Percentiles rank a stretch among this genome's conserved stretches.
phyloP scores from a whole-genome alignment of 768 basidiomycete species.

The Leccinellum luteum region DNA sequence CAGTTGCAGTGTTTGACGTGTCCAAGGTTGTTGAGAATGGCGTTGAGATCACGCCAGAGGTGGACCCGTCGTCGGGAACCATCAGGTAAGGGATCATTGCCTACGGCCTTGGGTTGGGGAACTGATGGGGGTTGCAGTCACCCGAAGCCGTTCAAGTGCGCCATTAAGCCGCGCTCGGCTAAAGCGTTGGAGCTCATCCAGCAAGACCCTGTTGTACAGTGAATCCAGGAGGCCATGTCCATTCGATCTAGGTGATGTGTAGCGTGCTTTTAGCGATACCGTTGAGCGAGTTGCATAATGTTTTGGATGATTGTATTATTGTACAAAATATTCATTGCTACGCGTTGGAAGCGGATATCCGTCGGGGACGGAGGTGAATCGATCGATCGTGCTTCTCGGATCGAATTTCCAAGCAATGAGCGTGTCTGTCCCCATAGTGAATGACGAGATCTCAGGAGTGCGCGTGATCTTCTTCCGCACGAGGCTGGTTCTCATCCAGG shows the following conservation, averaged over 20 bases:
- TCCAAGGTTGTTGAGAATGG: constrained; percentile 45
- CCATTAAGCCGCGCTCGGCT: constrained; percentile 58
- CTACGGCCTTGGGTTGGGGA: background rate
- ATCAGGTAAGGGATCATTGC: constrained; percentile 46
- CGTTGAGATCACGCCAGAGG: constrained; percentile 48
- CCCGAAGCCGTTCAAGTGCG: constrained; percentile 60
- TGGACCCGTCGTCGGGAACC: constrained; percentile 58
- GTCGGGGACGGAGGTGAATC: constrained; percentile 1
- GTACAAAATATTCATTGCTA: background rate
- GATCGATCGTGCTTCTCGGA: background rate
- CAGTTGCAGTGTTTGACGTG: constrained; percentile 49
- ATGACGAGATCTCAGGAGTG: background rate
- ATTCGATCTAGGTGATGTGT: background rate
- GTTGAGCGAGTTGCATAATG: background rate
- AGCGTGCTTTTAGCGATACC: background rate
- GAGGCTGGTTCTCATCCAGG: constrained; percentile 38
- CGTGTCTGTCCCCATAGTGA: background rate
- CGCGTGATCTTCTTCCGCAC: background rate
- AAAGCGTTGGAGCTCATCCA: constrained; percentile 54
- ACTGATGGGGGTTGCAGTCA: constrained; percentile 37
- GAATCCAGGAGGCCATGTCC: background rate
- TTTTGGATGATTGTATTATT: background rate
- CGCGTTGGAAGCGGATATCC: background rate
- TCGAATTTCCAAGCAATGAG: background rate
- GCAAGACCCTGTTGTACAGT: constrained; percentile 35